Base-by-base conservation (phyloP, 2,329 filamentous ascomycete genomes). In the Scopulariopsis brevicaulis region DNA sequence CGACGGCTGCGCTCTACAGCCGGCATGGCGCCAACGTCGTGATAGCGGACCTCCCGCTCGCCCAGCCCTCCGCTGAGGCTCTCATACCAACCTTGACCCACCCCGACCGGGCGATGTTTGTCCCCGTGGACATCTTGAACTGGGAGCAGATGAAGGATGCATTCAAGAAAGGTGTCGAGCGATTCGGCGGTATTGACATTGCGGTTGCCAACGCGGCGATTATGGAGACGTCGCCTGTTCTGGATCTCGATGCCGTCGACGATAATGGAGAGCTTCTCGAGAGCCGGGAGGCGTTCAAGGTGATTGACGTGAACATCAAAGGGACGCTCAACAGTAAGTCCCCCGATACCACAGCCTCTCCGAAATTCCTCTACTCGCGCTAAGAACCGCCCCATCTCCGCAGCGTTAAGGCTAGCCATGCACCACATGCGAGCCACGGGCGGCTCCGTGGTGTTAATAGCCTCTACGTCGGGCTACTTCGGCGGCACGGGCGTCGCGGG, bases 151-250 rank as follows among this genome's bases (percentile, higher is more conserved):
- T 59, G 58, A 53, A 8, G 22, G 28, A 54, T 11, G 20, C 22
- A 2, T 55, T 87, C 7, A 65, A 77, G 60, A 73, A 62, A 12
- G 78, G 77, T 10, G 78, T 83, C 0, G 67, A 72, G 1, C 70
- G 77, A 53, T 68, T 86, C 0, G 84, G 82, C 0, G 77, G 80
- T 4, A 60, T 76, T 22, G 65, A 66, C 50, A 73, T 72, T 34
- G 73, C 73, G 70, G 72, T 86, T 8, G 82, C 82, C 28, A 86
- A 86, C 60, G 83, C 83, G 0, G 83, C 82, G 8, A 83, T 86
- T 50, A 77, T 77, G 0, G 80, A 84, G 61, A 77, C 84, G 6
- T 80, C 81, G 61, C 63, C 72, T 0, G 64, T 83, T 0, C 73
- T 87, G 0, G 79, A 85, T 2, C 63, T 85, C 2, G 79, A 78